Evolutionary conservation across 768 basidiomycete genomes (phyloP), one percentile per base, ranked within the genome.

Genomic region (Fomitopsis pulvina): DNA sequence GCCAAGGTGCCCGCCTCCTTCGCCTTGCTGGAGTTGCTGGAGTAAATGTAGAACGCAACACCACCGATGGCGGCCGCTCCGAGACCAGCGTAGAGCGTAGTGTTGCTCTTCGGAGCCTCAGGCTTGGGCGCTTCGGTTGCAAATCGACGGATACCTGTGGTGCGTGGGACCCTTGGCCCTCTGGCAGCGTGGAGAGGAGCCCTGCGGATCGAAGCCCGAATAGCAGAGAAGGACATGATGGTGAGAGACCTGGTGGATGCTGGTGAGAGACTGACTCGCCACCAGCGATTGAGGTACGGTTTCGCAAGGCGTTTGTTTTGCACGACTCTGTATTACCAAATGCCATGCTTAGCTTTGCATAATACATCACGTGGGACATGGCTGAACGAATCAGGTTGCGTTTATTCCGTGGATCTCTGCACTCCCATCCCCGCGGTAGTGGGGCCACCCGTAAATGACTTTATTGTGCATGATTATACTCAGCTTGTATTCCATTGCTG

Each of bases 41-140:
- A 68, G 66, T 73, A 79, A 55, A 75, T 63, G 63, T 81, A 86
- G 69, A 80, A 88, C 44, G 79, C 85, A 10, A 77, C 72, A 39
- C 81, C 84, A 47, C 77, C 82, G 44, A 71, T 73, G 38, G 74
- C 73, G 38, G 75, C 80, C 47, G 75, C 79, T 51, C 80, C 86
- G 25, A 86, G 65, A 43, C 81, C 81, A 34, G 78, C 63, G 62
- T 75, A 83, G 45, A 90, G 72, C 20, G 66, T 71, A 20, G 72
- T 74, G 64, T 76, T 82, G n/a, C 76, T 75, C 50, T 67, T 66
- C 11, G 66, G 67, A 2, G 64, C 53, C 12, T 63, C 53, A 21
- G 71, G 67, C 43, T 61, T 57, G 12, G 77, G 71, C 1, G 72
- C 58, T 18, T 71, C 67, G 10, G 85, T 83, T 2, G 85, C 58